Percentiles rank a stretch among this genome's conserved stretches.
Evolutionary conservation across 163 green algal species (phyloP).

Genomic region (Trebouxiophyceae sp.): DNA sequence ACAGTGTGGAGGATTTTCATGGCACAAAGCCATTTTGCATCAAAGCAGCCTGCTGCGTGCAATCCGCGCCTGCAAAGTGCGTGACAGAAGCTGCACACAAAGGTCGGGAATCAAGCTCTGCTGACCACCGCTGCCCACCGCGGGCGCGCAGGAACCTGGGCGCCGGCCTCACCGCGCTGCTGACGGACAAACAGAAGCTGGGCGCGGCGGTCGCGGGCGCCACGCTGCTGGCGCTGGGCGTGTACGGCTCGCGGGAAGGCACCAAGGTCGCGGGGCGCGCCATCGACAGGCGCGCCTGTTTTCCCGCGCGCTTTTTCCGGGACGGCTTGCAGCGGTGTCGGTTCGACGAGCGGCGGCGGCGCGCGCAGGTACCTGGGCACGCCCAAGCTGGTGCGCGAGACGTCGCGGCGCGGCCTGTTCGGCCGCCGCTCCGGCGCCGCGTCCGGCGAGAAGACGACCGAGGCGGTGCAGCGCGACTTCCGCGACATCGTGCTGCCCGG

Average conservation of each 20-base stretch:
- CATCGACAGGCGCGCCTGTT: conserved; percentile 31
- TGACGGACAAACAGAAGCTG: conserved; percentile 80
- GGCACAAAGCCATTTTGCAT: too few species aligned
- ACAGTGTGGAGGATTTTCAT: too few species aligned
- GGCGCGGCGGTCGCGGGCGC: conserved; percentile 55
- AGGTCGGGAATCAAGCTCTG: too few species aligned
- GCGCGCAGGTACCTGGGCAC: conserved; percentile 82
- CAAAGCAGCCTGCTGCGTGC: too few species aligned
- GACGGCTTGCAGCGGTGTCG: too few species aligned
- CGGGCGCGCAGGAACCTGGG: conserved; percentile 60
- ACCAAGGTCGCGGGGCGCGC: conserved; percentile 71
- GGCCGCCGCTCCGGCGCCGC: conserved; percentile 3
- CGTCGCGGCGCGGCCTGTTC: conserved; percentile 57
- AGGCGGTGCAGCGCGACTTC: conserved; percentile 67
- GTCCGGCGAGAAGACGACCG: conserved; percentile 28
- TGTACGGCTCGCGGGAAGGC: conserved; percentile 66
- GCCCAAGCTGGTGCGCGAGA: conserved; percentile 87
- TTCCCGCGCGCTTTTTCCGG: too few species aligned
- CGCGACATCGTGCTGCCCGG: conserved; percentile 85
- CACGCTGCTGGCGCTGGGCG: conserved; percentile 69
- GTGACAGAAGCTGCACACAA: too few species aligned
- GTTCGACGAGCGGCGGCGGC: too few species aligned
- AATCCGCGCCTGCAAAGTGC: too few species aligned
- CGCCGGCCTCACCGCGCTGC: conserved; percentile 45
- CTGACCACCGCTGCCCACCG: too few species aligned